These are phyloP conservation scores for Phytophthora agathidicida DNA, from an alignment of 352 stramenopile genomes.

Conservation along the genomic window DNA sequence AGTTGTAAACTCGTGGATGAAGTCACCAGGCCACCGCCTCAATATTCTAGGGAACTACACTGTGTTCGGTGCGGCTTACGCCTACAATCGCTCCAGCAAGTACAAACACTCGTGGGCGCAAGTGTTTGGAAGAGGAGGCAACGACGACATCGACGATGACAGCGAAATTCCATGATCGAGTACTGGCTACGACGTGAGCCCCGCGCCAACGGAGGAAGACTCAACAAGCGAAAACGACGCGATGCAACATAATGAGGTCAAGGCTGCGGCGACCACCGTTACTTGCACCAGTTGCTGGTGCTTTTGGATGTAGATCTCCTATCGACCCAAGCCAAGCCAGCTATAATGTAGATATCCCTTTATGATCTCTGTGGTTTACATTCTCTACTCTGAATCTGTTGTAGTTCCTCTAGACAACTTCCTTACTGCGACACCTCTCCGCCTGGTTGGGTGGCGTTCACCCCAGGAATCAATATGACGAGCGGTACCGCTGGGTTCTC, in stretches of 20 bases:
- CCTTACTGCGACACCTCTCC: not conserved
- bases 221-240: constrained; percentile 13
- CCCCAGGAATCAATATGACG: not conserved
- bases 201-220: constrained; percentile 18
- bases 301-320: constrained; percentile 9
- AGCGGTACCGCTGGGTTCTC: constrained; percentile 3
- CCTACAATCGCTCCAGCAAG: constrained; percentile 29
- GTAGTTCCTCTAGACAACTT: too few species aligned
- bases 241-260: constrained; percentile 2
- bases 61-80: constrained; percentile 36
- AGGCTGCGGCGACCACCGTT: constrained; percentile 8
- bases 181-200: constrained; percentile 18
- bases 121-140: constrained; percentile 37
- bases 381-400: too few species aligned
- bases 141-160: constrained; percentile 27
- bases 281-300: constrained; percentile 30
- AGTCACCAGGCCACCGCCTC: constrained; percentile 43
- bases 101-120: constrained; percentile 61
- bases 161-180: constrained; percentile 24
- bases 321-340: too few species aligned
- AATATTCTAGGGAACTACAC: constrained; percentile 48
- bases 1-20: constrained; percentile 61
- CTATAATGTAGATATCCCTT: too few species aligned
- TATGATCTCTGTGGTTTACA: too few species aligned
- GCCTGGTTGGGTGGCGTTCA: not conserved